These are phyloP conservation scores for Hymenoscyphus occultus DNA, from an alignment of 2,329 filamentous ascomycete genomes.

Conservation along the genomic window DNA sequence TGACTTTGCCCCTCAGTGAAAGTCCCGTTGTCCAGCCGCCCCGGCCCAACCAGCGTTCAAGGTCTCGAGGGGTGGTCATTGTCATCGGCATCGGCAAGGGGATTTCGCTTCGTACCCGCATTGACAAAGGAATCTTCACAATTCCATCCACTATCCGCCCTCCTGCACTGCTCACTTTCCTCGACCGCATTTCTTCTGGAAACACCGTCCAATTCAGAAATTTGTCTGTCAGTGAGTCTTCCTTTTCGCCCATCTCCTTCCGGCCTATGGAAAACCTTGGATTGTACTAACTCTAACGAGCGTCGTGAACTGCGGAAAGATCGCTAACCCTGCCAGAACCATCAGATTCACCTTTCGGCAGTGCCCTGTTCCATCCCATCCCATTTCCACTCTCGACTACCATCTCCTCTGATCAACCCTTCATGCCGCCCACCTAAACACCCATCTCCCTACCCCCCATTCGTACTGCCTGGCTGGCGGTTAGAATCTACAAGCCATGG, in stretches of 20 bases:
- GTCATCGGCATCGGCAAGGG: constrained; percentile 8
- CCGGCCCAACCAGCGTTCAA: constrained; percentile 2
- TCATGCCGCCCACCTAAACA: constrained; percentile 18
- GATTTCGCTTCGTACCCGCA: constrained; percentile 15
- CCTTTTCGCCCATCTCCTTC: neutral
- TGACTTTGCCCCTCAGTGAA: neutral
- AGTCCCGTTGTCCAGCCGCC: neutral
- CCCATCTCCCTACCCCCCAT: neutral
- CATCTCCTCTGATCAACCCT: constrained; percentile 7
- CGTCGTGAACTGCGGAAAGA: neutral
- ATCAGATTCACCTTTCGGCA: constrained; percentile 2
- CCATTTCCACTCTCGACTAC: neutral
- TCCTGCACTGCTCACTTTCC: neutral
- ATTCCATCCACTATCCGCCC: neutral
- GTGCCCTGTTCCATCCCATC: neutral
- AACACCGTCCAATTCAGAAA: neutral
- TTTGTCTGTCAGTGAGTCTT: neutral
- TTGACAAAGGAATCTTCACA: constrained; percentile 15
- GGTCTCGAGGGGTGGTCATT: neutral
- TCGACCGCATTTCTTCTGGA: neutral
- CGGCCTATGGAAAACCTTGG: neutral
- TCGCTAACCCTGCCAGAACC: neutral
- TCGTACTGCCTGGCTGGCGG: constrained; percentile 30
- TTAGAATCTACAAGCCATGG: constrained; percentile 26
- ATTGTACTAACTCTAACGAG: neutral